Conservation (phyloP, 176 grass and related monocot species). For the Eleusine indica region DNA sequence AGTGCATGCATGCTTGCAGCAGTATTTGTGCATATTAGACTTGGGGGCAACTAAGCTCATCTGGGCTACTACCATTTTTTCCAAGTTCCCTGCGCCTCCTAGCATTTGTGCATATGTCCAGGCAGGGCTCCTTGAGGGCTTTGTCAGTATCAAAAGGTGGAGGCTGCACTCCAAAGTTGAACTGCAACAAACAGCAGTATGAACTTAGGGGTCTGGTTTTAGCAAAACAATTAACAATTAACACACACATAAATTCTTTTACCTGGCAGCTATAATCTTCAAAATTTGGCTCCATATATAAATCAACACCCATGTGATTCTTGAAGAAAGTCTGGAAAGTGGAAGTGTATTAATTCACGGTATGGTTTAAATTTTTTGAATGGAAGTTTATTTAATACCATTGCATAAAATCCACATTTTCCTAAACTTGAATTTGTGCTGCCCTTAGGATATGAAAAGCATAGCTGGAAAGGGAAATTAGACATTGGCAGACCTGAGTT, state of each 20-base stretch:
- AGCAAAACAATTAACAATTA: neutral
- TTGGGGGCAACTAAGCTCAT: constrained; percentile 44
- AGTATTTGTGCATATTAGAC: neutral
- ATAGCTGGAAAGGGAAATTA: neutral
- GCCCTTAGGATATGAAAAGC: neutral
- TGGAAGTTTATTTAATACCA: neutral
- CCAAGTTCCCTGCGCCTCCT: constrained; percentile 52
- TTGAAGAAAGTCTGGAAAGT: constrained; percentile 81
- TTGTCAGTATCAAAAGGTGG: constrained; percentile 54
- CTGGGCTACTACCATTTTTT: constrained; percentile 2
- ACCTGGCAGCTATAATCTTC: constrained; percentile 93
- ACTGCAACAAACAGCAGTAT: constrained; percentile 51
- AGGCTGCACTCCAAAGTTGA: constrained; percentile 76
- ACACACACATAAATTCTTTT: neutral
- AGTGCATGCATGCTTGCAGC: neutral
- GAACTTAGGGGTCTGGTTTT: neutral
- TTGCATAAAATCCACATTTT: no score
- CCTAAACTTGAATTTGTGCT: neutral
- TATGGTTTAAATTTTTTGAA: neutral
- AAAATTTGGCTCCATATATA: constrained; percentile 96
- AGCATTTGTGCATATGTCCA: constrained; percentile 72
- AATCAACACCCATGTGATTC: constrained; percentile 80
- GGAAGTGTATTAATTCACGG: neutral
- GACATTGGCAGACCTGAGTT: constrained; percentile 63
- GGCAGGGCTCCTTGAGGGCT: constrained; percentile 77